Evolutionary conservation across 805 yeast species (phyloP), one percentile per base, ranked within the genome.

Genomic region (Metschnikowia lunata): DNA sequence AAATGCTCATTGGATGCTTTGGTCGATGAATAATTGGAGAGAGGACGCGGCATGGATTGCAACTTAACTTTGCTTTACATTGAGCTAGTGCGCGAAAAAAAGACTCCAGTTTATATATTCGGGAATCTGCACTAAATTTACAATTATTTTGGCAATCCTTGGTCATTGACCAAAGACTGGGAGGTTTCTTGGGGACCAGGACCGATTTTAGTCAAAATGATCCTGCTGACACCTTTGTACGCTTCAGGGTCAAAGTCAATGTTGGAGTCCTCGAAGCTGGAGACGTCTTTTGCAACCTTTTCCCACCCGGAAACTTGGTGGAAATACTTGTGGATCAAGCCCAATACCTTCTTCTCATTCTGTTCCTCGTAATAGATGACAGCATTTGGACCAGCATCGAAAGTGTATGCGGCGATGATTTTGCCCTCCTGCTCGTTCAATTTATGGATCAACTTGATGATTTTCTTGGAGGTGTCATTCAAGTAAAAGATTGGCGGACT

Each of bases 331-430:
- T 82, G 71, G 47, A 93, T 68, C 52, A 87, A 73, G 4, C 89
- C 83, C 55, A 91, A 75, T 7, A 93, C 82, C 49, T 71, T 74
- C n/a, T 67, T 56, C 66, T 89, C 96, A 66, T 91, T 79, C 58
- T 81, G 73, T 52, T 76, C 77, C 61, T 83, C 81, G 62, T 93
- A 93, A 70, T 93, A 93, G 49, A 93, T 78, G 36, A 93, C 99
- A 15, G 97, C 96, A 67, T 93, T 93, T 66, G 99, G 99, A 61
- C 99, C 99, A 29, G 99, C 99, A 66, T 93, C 99, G 60, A 85
- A 93, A 1, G 99, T 93, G 67, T 93, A 93, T 32, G 98, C 98
- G 10, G 96, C 99, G 43, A 91, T 75, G 10, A 76, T 75, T 58
- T 77, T 72, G 41, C 85, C 87, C 30, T 78, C 82, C 4, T 63